Conservation (phyloP, 345 rosid genomes). For the Geranium rotundifolium region DNA sequence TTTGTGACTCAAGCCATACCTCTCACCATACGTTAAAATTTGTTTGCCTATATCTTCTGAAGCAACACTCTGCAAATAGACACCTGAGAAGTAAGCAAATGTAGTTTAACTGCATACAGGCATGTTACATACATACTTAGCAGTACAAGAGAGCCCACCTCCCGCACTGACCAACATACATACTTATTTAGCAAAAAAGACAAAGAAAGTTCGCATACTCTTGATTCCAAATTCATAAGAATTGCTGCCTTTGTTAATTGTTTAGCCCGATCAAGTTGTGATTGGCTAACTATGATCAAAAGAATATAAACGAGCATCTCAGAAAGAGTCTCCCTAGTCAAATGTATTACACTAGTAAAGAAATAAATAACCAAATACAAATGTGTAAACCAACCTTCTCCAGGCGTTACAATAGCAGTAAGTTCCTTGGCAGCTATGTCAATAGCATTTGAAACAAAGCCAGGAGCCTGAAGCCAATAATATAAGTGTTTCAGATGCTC, state of each 20-base stretch:
- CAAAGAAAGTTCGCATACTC: slow-evolving; percentile 27
- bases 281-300: slow-evolving; percentile 40
- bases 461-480: slow-evolving; percentile 35
- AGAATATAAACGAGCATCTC: slow-evolving; percentile 1
- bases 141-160: not conserved
- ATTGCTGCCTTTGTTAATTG: slow-evolving; percentile 68
- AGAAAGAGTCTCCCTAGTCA: not conserved
- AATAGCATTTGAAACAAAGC: slow-evolving; percentile 52
- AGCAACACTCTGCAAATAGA: slow-evolving; percentile 39
- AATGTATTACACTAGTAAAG: slow-evolving; percentile 6
- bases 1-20: slow-evolving; percentile 27
- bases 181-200: slow-evolving; percentile 1
- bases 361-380: slow-evolving; percentile 4
- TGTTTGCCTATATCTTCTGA: slow-evolving; percentile 82
- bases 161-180: no score
- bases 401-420: slow-evolving; percentile 52
- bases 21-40: slow-evolving; percentile 69
- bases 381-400: slow-evolving; percentile 35
- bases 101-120: not conserved
- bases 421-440: slow-evolving; percentile 62
- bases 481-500: no score
- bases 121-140: not conserved
- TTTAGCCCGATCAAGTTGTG: slow-evolving; percentile 70
- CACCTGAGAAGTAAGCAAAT: not conserved
- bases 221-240: slow-evolving; percentile 83